A percentile compares a stretch with the other conserved stretches of the same genome.
Evolutionary conservation across 2,329 filamentous ascomycete species (phyloP).

Genomic region (Juglanconis oblonga): DNA sequence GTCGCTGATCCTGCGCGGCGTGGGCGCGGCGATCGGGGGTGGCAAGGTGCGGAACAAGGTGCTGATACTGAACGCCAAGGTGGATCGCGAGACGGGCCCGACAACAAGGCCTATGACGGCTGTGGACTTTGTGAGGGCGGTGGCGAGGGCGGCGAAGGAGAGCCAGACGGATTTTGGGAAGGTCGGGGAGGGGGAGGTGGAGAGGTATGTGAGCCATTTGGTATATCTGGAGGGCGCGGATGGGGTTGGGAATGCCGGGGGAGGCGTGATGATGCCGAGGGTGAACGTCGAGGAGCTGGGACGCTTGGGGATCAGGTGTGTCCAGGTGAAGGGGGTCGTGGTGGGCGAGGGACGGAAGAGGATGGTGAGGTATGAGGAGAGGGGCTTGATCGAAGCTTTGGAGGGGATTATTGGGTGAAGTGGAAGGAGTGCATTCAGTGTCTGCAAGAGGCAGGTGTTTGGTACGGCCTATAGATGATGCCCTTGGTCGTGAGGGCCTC

Average conservation of each 20-base stretch:
- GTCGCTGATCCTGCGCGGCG: conserved; percentile 71
- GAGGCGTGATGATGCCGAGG: conserved; percentile 58
- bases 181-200: conserved; percentile 36
- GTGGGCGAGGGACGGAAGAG: conserved; percentile 42
- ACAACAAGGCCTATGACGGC: conserved; percentile 63
- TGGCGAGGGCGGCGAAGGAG: conserved; percentile 70
- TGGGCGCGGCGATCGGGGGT: conserved; percentile 58
- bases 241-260: neutral
- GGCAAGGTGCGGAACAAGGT: conserved; percentile 61
- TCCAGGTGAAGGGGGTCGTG: conserved; percentile 72
- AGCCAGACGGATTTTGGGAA: conserved; percentile 50
- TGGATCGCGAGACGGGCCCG: conserved; percentile 85
- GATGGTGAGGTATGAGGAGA: conserved; percentile 70
- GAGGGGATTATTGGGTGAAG: conserved; percentile 13
- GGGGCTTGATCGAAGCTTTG: conserved; percentile 69
- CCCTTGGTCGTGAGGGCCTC: neutral
- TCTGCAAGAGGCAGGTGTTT: neutral
- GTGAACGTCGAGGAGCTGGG: conserved; percentile 66
- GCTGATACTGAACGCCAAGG: conserved; percentile 77
- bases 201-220: conserved; percentile 76
- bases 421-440: too few species aligned
- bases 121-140: conserved; percentile 76
- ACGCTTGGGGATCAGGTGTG: conserved; percentile 70
- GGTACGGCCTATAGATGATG: neutral
- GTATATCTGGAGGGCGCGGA: conserved; percentile 67